Conservation (phyloP, 2,329 filamentous ascomycete genomes). For the Zymoseptoria tritici region DNA sequence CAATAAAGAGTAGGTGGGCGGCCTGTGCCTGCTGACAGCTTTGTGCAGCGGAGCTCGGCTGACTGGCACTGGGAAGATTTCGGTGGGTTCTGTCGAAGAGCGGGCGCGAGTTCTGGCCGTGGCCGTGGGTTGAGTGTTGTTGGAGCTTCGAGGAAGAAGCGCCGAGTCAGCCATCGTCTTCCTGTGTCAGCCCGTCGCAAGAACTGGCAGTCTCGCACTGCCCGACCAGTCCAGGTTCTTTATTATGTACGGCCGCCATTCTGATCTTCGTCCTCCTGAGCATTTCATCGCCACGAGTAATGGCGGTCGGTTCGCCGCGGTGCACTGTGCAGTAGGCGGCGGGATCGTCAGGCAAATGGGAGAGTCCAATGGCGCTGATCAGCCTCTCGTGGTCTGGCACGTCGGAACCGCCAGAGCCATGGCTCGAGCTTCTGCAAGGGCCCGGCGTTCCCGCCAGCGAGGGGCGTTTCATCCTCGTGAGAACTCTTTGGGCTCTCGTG, state of each 20-base stretch:
- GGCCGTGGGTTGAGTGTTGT: neutral
- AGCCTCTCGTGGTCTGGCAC: neutral
- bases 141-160: neutral
- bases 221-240: neutral
- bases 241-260: neutral
- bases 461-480: too few relatives aligned
- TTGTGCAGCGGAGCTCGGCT: neutral
- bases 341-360: neutral
- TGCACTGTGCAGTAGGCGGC: neutral
- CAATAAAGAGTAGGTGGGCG: neutral
- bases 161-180: neutral
- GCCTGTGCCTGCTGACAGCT: neutral
- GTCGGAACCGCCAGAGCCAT: neutral
- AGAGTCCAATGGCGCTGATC: neutral
- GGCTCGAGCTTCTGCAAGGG: neutral
- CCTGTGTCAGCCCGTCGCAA: neutral
- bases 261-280: neutral
- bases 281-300: neutral
- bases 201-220: neutral
- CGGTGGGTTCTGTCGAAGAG: neutral
- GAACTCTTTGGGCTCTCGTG: neutral
- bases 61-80: neutral
- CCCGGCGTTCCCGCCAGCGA: neutral
- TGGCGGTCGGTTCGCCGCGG: neutral
- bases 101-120: neutral